These are phyloP conservation scores for Fusarium chuoi DNA, from an alignment of 2,329 filamentous ascomycete species.

Conservation along the genomic window DNA sequence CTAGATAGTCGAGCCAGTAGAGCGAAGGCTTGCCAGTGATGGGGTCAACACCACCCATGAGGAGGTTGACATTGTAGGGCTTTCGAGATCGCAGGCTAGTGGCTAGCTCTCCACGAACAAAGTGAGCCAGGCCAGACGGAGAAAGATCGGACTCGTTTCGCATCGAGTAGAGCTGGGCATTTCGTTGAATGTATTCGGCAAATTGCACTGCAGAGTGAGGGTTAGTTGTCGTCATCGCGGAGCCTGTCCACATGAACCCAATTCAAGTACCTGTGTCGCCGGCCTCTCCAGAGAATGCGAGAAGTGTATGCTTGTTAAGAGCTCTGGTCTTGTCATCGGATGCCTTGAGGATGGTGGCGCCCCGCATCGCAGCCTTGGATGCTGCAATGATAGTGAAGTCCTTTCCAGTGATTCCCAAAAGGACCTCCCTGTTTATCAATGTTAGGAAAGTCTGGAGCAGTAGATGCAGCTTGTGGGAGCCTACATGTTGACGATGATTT, in stretches of 20 bases:
- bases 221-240: slow-evolving; percentile 39
- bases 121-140: slow-evolving; percentile 88
- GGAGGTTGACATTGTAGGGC: slow-evolving; percentile 96
- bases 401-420: slow-evolving; percentile 98
- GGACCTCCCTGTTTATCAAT: slow-evolving; percentile 79
- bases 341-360: slow-evolving; percentile 93
- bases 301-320: slow-evolving; percentile 92
- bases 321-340: slow-evolving; percentile 95
- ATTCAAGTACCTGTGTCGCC: slow-evolving; percentile 81
- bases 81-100: slow-evolving; percentile 89
- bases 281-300: slow-evolving; percentile 95
- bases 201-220: slow-evolving; percentile 81
- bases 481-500: slow-evolving; percentile 42
- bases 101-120: slow-evolving; percentile 93
- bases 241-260: background rate
- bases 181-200: slow-evolving; percentile 98
- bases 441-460: slow-evolving; percentile 24
- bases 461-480: slow-evolving; percentile 25
- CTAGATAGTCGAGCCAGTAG: slow-evolving; percentile 98
- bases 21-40: slow-evolving; percentile 91
- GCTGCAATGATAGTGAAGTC: slow-evolving; percentile 98
- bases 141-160: slow-evolving; percentile 94
- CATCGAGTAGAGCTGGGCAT: slow-evolving; percentile 98
- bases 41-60: slow-evolving; percentile 92
- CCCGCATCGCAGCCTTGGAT: slow-evolving; percentile 98